phyloP scores from a whole-genome alignment of 2,329 filamentous ascomycete species.

The Pseudophaeomoniella oleicola region DNA sequence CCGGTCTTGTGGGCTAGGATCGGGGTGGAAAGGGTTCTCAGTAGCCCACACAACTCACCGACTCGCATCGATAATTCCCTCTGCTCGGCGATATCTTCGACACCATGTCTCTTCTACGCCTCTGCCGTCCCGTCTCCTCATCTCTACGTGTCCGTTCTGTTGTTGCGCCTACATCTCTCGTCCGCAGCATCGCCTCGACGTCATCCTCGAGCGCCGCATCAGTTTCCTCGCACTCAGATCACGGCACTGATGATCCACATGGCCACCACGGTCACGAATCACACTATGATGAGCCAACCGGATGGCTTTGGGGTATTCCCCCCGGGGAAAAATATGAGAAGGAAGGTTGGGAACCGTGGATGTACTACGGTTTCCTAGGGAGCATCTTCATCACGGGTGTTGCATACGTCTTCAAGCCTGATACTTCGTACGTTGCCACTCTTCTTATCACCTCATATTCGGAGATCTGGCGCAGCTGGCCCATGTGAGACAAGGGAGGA shows the following conservation, averaged over 20 bases:
- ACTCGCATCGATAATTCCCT: background rate
- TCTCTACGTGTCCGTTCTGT: background rate
- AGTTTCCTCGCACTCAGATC: background rate
- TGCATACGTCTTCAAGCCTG: constrained; percentile 90
- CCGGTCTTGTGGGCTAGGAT: too few relatives aligned
- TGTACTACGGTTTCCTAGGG: constrained; percentile 73
- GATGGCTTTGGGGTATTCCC: constrained; percentile 89
- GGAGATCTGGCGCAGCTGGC: too few relatives aligned
- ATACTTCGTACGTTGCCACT: constrained; percentile 74
- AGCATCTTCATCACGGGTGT: constrained; percentile 58
- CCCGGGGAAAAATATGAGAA: constrained; percentile 90
- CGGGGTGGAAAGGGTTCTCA: too few relatives aligned
- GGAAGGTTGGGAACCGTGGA: constrained; percentile 88
- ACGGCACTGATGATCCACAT: background rate
- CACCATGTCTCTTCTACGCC: background rate
- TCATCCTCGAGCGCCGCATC: background rate
- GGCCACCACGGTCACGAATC: constrained; percentile 7
- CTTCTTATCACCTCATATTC: too few relatives aligned
- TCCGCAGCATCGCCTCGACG: background rate
- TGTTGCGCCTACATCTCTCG: background rate
- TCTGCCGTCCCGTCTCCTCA: background rate
- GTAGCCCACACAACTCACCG: too few relatives aligned
- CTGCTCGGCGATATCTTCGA: background rate
- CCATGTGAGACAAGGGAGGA: too few relatives aligned
- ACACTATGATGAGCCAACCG: constrained; percentile 77